Percentiles rank a stretch among this genome's conserved stretches.
phyloP scores from a whole-genome alignment of 192 early-diverging fungal species.

The Podila clonocystis region DNA sequence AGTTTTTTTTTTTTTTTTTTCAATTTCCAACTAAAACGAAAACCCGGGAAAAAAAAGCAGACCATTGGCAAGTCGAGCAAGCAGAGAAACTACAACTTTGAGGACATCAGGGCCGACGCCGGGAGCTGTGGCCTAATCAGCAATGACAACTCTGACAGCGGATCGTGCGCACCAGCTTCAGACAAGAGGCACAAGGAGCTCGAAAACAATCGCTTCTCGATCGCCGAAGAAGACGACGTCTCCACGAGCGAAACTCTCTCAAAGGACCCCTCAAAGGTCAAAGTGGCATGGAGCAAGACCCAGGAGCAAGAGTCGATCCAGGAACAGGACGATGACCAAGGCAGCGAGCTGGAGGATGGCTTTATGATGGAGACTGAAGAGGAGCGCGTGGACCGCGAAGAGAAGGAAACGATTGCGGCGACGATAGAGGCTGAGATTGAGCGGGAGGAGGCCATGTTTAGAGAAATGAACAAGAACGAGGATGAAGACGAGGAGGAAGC shows the following conservation, averaged over 20 bases:
- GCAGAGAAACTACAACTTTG: neutral
- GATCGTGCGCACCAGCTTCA: neutral
- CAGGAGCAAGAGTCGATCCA: slow-evolving; percentile 18
- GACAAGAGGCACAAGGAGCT: neutral
- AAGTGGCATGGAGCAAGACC: neutral
- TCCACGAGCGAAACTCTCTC: neutral
- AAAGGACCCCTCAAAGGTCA: neutral
- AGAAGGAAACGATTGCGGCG: slow-evolving; percentile 4
- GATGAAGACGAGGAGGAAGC: neutral
- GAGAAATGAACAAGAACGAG: neutral
- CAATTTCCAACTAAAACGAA: neutral
- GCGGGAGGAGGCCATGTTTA: slow-evolving; percentile 3
- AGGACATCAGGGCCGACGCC: neutral
- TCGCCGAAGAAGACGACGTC: too few relatives aligned
- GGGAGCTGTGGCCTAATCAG: neutral
- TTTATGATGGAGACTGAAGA: neutral
- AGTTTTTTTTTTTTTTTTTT: too few relatives aligned
- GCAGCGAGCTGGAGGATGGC: slow-evolving; percentile 7
- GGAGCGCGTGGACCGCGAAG: slow-evolving; percentile 2
- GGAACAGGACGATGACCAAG: slow-evolving; percentile 34
- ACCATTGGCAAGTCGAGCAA: slow-evolving; percentile 1
- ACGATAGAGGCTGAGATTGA: neutral
- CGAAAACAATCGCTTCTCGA: too few relatives aligned
- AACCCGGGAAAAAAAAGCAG: neutral
- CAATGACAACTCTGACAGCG: neutral